Base-by-base conservation (phyloP, 108 stramenopile species). In the Cyclotella atomus region DNA sequence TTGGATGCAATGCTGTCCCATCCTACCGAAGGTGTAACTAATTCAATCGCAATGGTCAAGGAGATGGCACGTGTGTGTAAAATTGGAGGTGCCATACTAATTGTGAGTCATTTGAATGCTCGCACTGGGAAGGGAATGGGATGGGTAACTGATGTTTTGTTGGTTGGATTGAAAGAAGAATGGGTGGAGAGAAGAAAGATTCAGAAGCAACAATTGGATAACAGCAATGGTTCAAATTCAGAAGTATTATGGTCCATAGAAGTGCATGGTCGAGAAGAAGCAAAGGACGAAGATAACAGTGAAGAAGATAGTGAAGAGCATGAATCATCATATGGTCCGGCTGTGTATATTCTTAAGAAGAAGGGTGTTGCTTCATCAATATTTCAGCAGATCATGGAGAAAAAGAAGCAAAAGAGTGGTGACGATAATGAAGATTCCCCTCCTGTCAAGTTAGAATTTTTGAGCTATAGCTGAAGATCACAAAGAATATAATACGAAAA, bases 1-100 rank as follows among this genome's bases (percentile, higher is more conserved):
- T 54, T 91, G 25, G 93, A 95, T 84, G 90, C 93, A 29, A 88
- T 95, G 87, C 75, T 95, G 5, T 92, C 91, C 3, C 89, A 95
- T 74, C 54, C 67, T 10, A 46, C 76, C 0, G 71, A 81, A 17
- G 89, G 89, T 6, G 44, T 57, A 8, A 14, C 45, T 2, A 89
- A 91, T 47, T 92, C 89, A 45, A 43, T 76, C 10, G 29, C 69
- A 52, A 89, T 92, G 32, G 81, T 92, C 3, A 52, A 81, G 30
- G 93, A 94, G 79, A 81, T 85, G 67, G 88, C 88, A 9, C 75
- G 91, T 27, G 79, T 86, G 0, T 57, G 84, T 17, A 57, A 53
- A 9, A 46, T 70, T 0, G 87, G 83, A 34, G 88, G 88, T 7
- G 78, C 66, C 20, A 85, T 89, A 12, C 44, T 92, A 15, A 72